Evolutionary conservation across 306 rosid genomes (phyloP), one percentile per base, ranked within the genome.

Genomic region (Ochetophila trinervis): DNA sequence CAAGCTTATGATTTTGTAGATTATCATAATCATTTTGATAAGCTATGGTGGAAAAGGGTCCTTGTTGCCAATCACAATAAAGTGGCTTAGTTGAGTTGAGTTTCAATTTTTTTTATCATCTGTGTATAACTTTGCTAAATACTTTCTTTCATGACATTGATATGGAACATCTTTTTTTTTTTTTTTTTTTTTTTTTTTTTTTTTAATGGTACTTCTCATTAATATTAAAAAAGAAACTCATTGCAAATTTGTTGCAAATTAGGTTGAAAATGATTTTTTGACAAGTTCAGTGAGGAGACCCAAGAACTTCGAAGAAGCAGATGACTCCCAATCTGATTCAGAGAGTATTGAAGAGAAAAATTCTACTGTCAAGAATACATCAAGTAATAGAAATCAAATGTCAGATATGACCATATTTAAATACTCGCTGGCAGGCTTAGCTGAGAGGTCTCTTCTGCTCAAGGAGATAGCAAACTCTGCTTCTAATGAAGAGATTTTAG

Each of bases 381-480:
- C 76, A 73, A 70, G 75, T 74, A 76, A 76, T 73, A 71, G 75
- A 79, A 87, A 75, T 73, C 87, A 79, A 57, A 72, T 89, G 60
- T 87, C 95, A 10, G 98, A 93, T 68, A 73, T 75, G 64, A 79
- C 84, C 60, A 67, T 89, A 76, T 93, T 93, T 75, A 93, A 86
- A 76, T 93, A 93, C 80, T 86, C 89, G 76, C 79, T 93, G 68
- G 90, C 94, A 35, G 76, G 82, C 82, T 73, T 93, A 72, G 19
- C 76, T 68, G 98, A 93, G 82, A 93, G 81, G 78, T 82, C 88
- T 57, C 89, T 82, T 50, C 75, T 93, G 84, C 98, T 93, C 72
- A 93, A 84, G 86, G 96, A 93, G 76, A 87, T 93, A 75, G 88
- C 87, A 55, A 42, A 67, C 70, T 74, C 77, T 44, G 79, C 82